Evolutionary conservation across 805 yeast species (phyloP).

Genomic region (Candida easanensis): DNA sequence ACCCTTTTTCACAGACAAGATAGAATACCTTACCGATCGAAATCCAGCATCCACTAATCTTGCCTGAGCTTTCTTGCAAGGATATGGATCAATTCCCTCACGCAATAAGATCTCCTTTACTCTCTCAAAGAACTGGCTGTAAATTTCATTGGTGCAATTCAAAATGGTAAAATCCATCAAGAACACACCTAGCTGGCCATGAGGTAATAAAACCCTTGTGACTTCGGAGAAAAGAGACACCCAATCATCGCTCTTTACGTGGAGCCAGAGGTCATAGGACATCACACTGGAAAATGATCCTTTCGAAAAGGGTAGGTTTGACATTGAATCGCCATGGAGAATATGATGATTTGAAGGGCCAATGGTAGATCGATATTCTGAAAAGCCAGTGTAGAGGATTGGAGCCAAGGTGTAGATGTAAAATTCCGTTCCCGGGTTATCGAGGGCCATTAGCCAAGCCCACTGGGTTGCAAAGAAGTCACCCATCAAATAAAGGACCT

Average conservation of each 20-base stretch:
- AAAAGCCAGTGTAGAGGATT: constrained; percentile 11
- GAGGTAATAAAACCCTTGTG: constrained; percentile 17
- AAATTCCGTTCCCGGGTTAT: constrained; percentile 21
- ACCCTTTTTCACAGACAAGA: constrained; percentile 23
- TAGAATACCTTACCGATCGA: constrained; percentile 17
- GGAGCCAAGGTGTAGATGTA: constrained; percentile 21
- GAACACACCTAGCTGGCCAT: constrained; percentile 19
- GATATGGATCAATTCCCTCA: constrained; percentile 26
- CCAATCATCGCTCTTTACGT: constrained; percentile 24
- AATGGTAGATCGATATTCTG: constrained; percentile 12
- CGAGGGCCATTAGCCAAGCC: constrained; percentile 28
- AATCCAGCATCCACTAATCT: constrained; percentile 25
- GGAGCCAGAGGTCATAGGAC: constrained; percentile 21
- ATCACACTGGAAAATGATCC: constrained; percentile 20
- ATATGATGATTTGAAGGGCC: constrained; percentile 26
- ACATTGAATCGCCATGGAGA: constrained; percentile 19
- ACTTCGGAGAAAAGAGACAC: constrained; percentile 19
- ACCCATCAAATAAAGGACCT: constrained; percentile 15
- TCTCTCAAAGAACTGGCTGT: constrained; percentile 13
- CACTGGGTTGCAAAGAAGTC: constrained; percentile 19
- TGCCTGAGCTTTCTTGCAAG: constrained; percentile 20
- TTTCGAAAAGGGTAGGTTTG: constrained; percentile 21
- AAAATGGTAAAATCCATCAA: constrained; percentile 22
- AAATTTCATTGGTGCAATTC: constrained; percentile 19
- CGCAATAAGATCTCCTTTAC: constrained; percentile 13